Base-by-base conservation (phyloP, 306 rosid genomes). In the Rosa rugosa region DNA sequence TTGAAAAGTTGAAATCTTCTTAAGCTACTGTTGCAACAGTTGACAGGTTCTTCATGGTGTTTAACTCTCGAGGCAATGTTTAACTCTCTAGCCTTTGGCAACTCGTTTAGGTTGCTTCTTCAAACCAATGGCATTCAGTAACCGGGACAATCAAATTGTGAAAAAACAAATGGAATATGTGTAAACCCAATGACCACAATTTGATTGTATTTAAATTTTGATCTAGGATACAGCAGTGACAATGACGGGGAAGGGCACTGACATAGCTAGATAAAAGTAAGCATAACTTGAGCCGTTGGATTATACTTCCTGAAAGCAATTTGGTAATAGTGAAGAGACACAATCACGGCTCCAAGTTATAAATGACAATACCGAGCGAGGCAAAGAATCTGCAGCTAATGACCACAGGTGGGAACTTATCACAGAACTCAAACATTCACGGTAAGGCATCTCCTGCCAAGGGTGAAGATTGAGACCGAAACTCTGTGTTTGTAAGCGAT, bases 361-460 rank as follows among this genome's bases (percentile, higher is more conserved):
- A 34, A 65, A 36, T 13, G 44, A 6, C 11, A 65, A 65, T 16
- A 34, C 11, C 23, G 8, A 20, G 34, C 50, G 10, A 67, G n/a
- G 9, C 14, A 11, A 22, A 11, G 4, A 38, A 6, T 23, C 44
- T 73, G 45, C 56, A 31, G 45, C 5, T 18, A 18, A 51, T 51
- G 36, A 31, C 16, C 63, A 49, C 27, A 49, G 75, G 17, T 3
- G 20, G 41, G 17, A 20, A 34, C 75, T 4, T 9, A 3, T 74
- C 68, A 56, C 40, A 72, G 10, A 34, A 4, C 78, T 74, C 69
- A 72, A 49, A 71, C 25, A 12, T 57, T 56, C 16, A 9, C 65
- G 4, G 31, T 34, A 34, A 17, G 49, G 47, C 46, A 72, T 34
- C 46, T 27, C 50, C 66, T 73, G 66, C n/a, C 34, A 57, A n/a